phyloP scores from a whole-genome alignment of 2,329 filamentous ascomycete genomes.

The Trichoderma hamatum region DNA sequence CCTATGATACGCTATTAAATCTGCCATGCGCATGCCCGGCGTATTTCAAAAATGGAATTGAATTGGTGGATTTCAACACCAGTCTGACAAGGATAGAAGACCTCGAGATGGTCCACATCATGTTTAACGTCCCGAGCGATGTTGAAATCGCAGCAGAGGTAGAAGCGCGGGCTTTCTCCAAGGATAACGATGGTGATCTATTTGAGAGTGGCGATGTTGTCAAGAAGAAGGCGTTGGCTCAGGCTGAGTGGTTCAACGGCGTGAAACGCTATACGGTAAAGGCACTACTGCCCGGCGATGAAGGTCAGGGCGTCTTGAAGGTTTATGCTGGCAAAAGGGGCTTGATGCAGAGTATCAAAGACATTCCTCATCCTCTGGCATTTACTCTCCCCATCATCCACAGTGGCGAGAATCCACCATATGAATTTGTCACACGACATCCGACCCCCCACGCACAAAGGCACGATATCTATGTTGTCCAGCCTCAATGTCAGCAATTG shows the following conservation, averaged over 20 bases:
- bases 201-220: slow-evolving; percentile 91
- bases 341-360: slow-evolving; percentile 95
- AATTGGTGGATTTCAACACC: slow-evolving; percentile 89
- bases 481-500: slow-evolving; percentile 87
- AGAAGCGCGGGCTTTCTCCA: slow-evolving; percentile 77
- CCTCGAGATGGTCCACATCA: slow-evolving; percentile 88
- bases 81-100: slow-evolving; percentile 84
- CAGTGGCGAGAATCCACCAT: slow-evolving; percentile 87
- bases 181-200: slow-evolving; percentile 85
- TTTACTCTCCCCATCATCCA: slow-evolving; percentile 90
- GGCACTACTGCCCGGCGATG: slow-evolving; percentile 86
- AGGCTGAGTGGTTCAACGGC: slow-evolving; percentile 87
- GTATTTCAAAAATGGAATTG: slow-evolving; percentile 80
- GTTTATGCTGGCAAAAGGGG: slow-evolving; percentile 93
- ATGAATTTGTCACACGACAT: slow-evolving; percentile 89
- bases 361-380: slow-evolving; percentile 90
- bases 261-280: slow-evolving; percentile 93
- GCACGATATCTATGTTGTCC: slow-evolving; percentile 94
- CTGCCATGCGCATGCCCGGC: slow-evolving; percentile 83
- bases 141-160: slow-evolving; percentile 92
- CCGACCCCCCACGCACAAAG: slow-evolving; percentile 97
- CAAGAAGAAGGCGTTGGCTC: slow-evolving; percentile 82
- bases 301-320: slow-evolving; percentile 84
- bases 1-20: slow-evolving; percentile 82
- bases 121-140: slow-evolving; percentile 83